Evolutionary conservation across 2,329 filamentous ascomycete genomes (phyloP), one percentile per base, ranked within the genome.

Genomic region (Exutisphaerella laricina): DNA sequence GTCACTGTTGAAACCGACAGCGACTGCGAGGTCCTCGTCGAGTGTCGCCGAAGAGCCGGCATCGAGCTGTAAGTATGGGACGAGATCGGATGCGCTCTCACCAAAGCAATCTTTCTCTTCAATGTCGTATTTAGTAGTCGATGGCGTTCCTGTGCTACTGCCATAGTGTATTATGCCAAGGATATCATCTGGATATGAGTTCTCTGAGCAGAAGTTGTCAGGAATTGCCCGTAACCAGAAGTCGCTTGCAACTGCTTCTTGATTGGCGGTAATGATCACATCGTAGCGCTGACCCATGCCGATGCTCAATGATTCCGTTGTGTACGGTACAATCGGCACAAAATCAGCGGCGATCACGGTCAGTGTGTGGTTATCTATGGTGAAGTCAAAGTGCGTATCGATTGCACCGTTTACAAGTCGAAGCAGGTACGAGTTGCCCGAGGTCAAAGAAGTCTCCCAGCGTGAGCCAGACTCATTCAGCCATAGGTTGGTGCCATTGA

Each of bases 261-360:
- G 45, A 14, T 58, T 56, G 2, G 61, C 59, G 6, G 53, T 54
- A 17, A 64, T 51, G n/a, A 63, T 54, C 7, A 64, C 46, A 39
- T 64, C 55, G 53, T 64, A 63, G 9, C 61, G 54, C 35, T 64
- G 61, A 18, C 64, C 66, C 46, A 65, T 65, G 40, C 58, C 58
- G 30, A 70, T 58, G 20, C 51, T 49, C 5, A 70, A 43, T 3
- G 59, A 61, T 8, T 59, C 53, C 1, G 66, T 62, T 23, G 49
- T 55, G 43, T 65, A 70, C 7, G 69, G 69, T 16, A 61, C 58
- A 39, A 72, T 65, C 1, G 69, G 67, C 5, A 66, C 61, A 33
- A 70, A 68, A 37, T 72, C 69, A 1, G 59, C 58, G 3, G 65
- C 61, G 34, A 72, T 64, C 23, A 71, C 67, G 7, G 64, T 65